A percentile compares a stretch with the other conserved stretches of the same genome.
Evolutionary conservation across 352 stramenopile species (phyloP).

Genomic region (Thraustotheca clavata): DNA sequence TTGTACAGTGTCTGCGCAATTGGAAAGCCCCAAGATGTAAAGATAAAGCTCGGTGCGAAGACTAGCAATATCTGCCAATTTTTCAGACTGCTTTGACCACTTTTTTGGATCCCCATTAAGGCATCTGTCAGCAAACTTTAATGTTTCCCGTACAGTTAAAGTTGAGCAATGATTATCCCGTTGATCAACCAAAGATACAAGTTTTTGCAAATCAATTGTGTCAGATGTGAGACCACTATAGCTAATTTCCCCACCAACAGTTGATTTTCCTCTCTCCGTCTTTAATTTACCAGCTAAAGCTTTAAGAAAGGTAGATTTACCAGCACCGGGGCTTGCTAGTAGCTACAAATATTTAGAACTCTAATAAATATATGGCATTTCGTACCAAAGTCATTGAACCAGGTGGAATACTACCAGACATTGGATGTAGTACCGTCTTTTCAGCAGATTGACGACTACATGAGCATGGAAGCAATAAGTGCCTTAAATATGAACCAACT

Average conservation of each 20-base stretch:
- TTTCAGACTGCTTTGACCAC: conserved; percentile 23
- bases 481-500: conserved; percentile 1
- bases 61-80: conserved; percentile 60
- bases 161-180: conserved; percentile 85
- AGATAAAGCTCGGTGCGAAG: conserved; percentile 67
- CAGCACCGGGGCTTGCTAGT: conserved; percentile 48
- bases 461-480: conserved; percentile 29
- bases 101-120: conserved; percentile 43
- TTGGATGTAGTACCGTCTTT: conserved; percentile 50
- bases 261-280: conserved; percentile 26
- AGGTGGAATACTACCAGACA: conserved; percentile 53
- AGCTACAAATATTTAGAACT: background rate
- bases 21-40: conserved; percentile 74
- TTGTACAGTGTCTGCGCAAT: conserved; percentile 78
- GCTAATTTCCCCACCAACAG: conserved; percentile 33
- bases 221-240: conserved; percentile 38
- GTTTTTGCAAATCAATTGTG: conserved; percentile 49
- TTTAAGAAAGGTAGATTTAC: conserved; percentile 70
- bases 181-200: conserved; percentile 56
- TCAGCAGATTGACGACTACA: conserved; percentile 28
- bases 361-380: no score
- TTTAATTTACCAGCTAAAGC: conserved; percentile 50
- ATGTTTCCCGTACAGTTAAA: conserved; percentile 91
- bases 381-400: conserved; percentile 52
- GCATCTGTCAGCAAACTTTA: conserved; percentile 90